Evolutionary conservation across 2,329 filamentous ascomycete species (phyloP).

Genomic region (Thelonectria olida): DNA sequence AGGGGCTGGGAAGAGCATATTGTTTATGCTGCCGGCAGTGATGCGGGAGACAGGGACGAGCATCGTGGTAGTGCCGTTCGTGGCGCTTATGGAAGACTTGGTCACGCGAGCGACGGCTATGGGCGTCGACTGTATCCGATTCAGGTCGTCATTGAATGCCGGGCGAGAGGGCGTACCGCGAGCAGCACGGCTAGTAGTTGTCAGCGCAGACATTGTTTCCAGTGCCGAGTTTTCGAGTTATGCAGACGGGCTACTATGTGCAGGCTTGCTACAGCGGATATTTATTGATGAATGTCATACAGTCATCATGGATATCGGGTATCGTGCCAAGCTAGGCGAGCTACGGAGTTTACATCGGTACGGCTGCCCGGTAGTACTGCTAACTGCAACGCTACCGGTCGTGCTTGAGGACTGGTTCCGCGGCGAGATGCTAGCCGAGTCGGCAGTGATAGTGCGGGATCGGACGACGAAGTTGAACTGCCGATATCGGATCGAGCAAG

Average conservation of each 20-base stretch:
- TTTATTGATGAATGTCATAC: slow-evolving; percentile 5
- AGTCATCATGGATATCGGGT: neutral
- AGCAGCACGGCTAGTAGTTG: neutral
- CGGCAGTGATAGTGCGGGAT: neutral
- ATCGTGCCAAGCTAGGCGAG: neutral
- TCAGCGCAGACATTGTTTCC: slow-evolving; percentile 1
- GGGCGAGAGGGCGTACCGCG: neutral
- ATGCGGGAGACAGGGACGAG: slow-evolving; percentile 2
- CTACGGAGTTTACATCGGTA: neutral
- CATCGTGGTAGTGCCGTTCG: slow-evolving; percentile 6
- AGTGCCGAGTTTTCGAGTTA: neutral
- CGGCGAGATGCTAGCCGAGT: neutral
- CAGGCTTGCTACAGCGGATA: neutral
- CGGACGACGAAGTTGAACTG: neutral
- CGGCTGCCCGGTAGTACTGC: neutral
- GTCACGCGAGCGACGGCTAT: neutral
- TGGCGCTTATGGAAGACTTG: slow-evolving; percentile 5
- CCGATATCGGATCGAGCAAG: neutral
- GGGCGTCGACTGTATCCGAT: neutral
- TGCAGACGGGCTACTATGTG: neutral
- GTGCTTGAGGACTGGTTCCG: neutral
- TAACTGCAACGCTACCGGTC: neutral
- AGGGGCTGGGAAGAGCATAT: slow-evolving; percentile 11
- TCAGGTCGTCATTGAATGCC: neutral
- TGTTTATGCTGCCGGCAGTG: slow-evolving; percentile 3